Evolutionary conservation across 352 stramenopile species (phyloP), one percentile per base, ranked within the genome.

Genomic region (Globisporangium spiculum): DNA sequence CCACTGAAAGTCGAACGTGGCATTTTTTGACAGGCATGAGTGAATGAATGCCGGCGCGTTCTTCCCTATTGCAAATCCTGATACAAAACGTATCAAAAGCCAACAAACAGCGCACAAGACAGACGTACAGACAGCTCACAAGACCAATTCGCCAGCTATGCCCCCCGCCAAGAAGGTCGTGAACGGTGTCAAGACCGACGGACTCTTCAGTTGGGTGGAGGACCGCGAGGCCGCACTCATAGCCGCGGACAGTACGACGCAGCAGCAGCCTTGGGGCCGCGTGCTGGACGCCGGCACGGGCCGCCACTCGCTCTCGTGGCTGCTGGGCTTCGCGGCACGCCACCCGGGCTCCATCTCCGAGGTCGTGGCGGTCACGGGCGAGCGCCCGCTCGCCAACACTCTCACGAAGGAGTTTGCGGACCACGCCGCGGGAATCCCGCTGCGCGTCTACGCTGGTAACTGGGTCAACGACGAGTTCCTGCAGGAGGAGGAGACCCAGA

Each of bases 211-310:
- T 18, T 89, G 80, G 74, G 80, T 95, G 64, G 87, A 95, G 73
- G 64, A 84, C 59, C 81, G 78, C 63, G 84, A 92, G 64, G 64
- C 60, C 18, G 63, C 60, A n/a, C 24, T 58, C 32, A n/a, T 58
- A 22, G 59, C 53, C 62, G 75, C 55, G 20, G 7, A n/a, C 14
- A 20, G n/a, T 4, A 20, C 36, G 36, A 44, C 36, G 78, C 57
- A 53, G 65, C 41, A 34, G 57, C 61, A 26, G 59, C 72, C 55
- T 10, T 92, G 79, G 82, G 84, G 83, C 0, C 84, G 75, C 50
- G 85, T 98, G 50, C 78, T 98, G 3, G 93, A 98, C 78, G 83
- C 92, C 2, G 93, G 93, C 20, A 98, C 93, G 0, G 93, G 93
- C 26, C 76, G 80, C 63, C 93, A 98, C 74, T 97, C 89, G 46